Conservation (phyloP, 1,284 basidiomycete genomes). For the Sanghuangporus baumii region DNA sequence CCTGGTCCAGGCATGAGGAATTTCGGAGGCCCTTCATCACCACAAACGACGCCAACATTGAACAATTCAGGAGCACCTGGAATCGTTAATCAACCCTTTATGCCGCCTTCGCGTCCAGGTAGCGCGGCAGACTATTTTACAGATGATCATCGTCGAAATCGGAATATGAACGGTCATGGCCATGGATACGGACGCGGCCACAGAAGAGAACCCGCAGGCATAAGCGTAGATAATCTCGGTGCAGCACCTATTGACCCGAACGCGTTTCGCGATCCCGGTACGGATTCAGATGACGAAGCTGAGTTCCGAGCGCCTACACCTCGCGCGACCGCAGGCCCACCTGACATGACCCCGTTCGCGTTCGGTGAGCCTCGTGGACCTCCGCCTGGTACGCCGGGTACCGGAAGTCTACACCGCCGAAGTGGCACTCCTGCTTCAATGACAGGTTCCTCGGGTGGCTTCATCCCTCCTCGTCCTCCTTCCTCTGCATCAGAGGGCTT, state of each 20-base stretch:
- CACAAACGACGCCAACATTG: neutral
- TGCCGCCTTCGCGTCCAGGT: neutral
- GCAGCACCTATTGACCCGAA: neutral
- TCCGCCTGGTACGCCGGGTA: neutral
- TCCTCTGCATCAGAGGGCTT: neutral
- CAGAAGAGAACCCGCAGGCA: neutral
- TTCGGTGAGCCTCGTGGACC: neutral
- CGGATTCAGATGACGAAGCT: neutral
- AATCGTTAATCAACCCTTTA: neutral
- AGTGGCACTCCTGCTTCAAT: neutral
- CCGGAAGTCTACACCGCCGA: neutral
- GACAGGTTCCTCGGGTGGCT: neutral
- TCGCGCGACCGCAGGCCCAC: neutral
- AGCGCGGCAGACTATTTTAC: constrained; percentile 13
- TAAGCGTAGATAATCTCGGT: neutral
- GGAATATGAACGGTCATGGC: neutral
- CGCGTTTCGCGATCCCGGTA: constrained; percentile 5
- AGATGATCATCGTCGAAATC: neutral
- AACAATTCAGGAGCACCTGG: neutral
- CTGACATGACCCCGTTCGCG: neutral
- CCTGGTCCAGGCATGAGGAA: neutral
- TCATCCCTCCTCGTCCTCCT: neutral
- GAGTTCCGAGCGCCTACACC: neutral
- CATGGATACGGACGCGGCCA: neutral
- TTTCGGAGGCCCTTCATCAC: neutral